Conservation (phyloP, 1,284 basidiomycete species). For the Fomitopsis pinicola region DNA sequence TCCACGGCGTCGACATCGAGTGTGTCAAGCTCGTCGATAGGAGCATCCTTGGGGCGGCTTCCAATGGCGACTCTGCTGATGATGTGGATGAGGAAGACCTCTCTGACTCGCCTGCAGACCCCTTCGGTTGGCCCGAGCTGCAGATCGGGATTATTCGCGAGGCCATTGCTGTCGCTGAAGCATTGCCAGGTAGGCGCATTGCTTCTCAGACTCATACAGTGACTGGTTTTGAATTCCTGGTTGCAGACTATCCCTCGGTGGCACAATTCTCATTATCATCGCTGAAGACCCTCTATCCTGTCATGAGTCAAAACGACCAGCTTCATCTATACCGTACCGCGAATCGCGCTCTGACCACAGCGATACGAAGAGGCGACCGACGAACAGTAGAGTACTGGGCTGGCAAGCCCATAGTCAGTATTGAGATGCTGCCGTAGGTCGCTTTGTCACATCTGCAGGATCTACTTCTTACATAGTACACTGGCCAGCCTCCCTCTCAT, state of each 20-base stretch:
- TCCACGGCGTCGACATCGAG: slow-evolving; percentile 77
- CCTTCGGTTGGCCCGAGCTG: slow-evolving; percentile 90
- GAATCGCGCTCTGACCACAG: slow-evolving; percentile 61
- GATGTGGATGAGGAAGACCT: slow-evolving; percentile 32
- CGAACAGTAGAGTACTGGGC: slow-evolving; percentile 80
- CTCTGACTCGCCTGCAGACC: slow-evolving; percentile 37
- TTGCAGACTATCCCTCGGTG: slow-evolving; percentile 67
- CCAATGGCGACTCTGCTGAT: slow-evolving; percentile 17
- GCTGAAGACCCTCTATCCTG: slow-evolving; percentile 61
- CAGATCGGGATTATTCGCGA: slow-evolving; percentile 91
- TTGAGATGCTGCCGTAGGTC: slow-evolving; percentile 73
- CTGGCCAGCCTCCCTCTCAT: slow-evolving; percentile 61
- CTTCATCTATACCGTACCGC: slow-evolving; percentile 73
- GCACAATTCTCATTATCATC: slow-evolving; percentile 78
- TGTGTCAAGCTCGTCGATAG: slow-evolving; percentile 48
- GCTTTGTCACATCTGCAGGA: not conserved
- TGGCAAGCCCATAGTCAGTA: slow-evolving; percentile 70
- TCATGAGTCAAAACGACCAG: slow-evolving; percentile 72
- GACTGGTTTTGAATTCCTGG: not conserved
- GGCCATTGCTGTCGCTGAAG: slow-evolving; percentile 85
- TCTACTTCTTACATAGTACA: not conserved
- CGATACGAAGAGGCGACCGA: slow-evolving; percentile 71
- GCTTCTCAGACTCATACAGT: not conserved
- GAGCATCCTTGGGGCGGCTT: not conserved
- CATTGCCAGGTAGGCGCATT: slow-evolving; percentile 68